These are phyloP conservation scores for Ceratocystis cubensis DNA, from an alignment of 2,329 filamentous ascomycete species.

Conservation along the genomic window DNA sequence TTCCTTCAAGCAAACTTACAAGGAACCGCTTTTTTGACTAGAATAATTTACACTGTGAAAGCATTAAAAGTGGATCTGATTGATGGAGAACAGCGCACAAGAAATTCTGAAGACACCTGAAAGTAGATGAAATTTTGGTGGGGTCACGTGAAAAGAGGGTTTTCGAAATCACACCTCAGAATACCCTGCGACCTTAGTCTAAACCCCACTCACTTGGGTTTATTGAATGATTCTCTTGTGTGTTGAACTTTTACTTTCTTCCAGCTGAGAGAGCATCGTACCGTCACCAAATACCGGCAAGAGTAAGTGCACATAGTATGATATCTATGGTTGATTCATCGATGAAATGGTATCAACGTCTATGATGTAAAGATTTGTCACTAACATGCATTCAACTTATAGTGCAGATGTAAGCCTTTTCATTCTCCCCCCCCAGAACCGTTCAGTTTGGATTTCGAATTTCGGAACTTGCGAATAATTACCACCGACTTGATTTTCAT, in stretches of 20 bases:
- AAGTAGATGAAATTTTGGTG: conserved; percentile 15
- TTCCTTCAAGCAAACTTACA: not conserved
- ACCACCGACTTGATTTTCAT: conserved; percentile 15
- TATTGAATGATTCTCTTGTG: conserved; percentile 26
- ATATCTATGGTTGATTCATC: conserved; percentile 10
- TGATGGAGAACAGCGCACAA: conserved; percentile 12
- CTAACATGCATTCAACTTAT: conserved; percentile 36
- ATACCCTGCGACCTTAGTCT: conserved; percentile 18
- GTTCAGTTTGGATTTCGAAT: not conserved
- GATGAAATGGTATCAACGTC: not conserved
- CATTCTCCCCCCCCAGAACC: not conserved
- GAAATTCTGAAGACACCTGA: conserved; percentile 8
- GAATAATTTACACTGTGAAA: conserved; percentile 6
- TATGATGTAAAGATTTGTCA: conserved; percentile 23
- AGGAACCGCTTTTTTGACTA: not conserved
- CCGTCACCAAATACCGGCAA: conserved; percentile 43
- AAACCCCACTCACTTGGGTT: conserved; percentile 22
- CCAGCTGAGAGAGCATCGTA: conserved; percentile 25
- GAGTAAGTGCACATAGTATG: conserved; percentile 37
- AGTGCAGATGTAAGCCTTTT: conserved; percentile 78
- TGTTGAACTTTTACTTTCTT: conserved; percentile 22
- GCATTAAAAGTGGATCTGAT: not conserved
- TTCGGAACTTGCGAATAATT: not conserved
- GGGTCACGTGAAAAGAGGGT: conserved; percentile 21
- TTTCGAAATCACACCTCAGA: conserved; percentile 19